Percentiles rank a stretch among this genome's conserved stretches.
These are phyloP conservation scores for Penicillium sp. DNA, from an alignment of 2,329 filamentous ascomycete species.

Conservation along the genomic window DNA sequence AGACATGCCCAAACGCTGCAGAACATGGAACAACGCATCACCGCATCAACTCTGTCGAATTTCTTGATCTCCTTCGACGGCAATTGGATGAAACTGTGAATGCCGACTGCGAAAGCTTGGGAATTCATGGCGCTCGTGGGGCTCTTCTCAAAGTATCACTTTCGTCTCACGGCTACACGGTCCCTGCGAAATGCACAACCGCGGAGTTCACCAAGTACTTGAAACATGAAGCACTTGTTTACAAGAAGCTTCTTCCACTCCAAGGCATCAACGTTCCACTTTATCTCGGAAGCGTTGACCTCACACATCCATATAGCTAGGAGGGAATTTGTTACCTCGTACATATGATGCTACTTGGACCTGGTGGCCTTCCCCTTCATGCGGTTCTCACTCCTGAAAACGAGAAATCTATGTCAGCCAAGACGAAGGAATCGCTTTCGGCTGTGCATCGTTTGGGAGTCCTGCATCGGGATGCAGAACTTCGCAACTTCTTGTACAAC, in stretches of 20 bases:
- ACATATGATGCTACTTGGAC: background rate
- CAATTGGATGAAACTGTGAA: conserved; percentile 8
- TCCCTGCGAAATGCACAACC: conserved; percentile 25
- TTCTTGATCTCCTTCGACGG: background rate
- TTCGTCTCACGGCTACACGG: conserved; percentile 27
- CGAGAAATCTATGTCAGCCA: background rate
- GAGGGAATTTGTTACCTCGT: background rate
- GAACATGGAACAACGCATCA: background rate
- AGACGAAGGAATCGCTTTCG: background rate
- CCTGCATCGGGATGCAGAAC: background rate
- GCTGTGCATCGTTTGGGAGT: background rate
- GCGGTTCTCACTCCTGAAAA: background rate
- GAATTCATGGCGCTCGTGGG: conserved; percentile 24
- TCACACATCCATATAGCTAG: background rate
- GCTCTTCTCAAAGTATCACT: conserved; percentile 26
- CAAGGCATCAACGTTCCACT: conserved; percentile 24
- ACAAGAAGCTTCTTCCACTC: conserved; percentile 19
- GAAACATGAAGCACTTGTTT: conserved; percentile 22
- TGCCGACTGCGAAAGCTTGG: conserved; percentile 20
- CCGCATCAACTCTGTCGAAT: no score
- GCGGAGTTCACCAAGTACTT: conserved; percentile 18
- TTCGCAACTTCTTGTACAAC: background rate
- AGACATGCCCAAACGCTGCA: background rate
- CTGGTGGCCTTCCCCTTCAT: background rate
- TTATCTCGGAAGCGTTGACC: background rate